Percentiles rank a stretch among this genome's conserved stretches.
Evolutionary conservation across 2,329 filamentous ascomycete species (phyloP).

Genomic region (Colletotrichum horii): DNA sequence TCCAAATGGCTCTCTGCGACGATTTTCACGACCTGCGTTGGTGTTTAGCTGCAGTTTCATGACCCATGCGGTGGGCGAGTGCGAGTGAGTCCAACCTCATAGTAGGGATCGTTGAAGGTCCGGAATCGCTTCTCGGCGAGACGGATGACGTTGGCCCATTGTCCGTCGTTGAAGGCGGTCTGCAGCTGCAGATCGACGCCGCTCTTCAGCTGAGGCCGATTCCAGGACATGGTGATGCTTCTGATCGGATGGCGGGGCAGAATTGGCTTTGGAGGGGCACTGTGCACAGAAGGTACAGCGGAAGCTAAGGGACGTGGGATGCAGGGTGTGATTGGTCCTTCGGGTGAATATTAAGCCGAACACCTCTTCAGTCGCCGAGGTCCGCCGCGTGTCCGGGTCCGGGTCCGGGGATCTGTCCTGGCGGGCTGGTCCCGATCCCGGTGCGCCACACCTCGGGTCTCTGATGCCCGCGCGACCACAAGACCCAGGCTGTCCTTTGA

Average conservation of each 20-base stretch:
- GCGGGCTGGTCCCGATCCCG: background rate
- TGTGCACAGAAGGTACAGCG: slow-evolving; percentile 9
- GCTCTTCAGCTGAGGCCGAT: slow-evolving; percentile 47
- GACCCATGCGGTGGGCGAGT: background rate
- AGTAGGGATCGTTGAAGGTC: slow-evolving; percentile 59
- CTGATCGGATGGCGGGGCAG: slow-evolving; percentile 28
- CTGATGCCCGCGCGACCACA: background rate
- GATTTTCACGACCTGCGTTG: slow-evolving; percentile 47
- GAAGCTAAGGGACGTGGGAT: background rate
- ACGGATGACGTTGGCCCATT: slow-evolving; percentile 56
- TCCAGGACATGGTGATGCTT: slow-evolving; percentile 23
- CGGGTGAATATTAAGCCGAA: background rate
- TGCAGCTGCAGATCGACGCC: slow-evolving; percentile 61
- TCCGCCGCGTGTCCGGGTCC: background rate
- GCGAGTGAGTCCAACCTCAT: slow-evolving; percentile 47
- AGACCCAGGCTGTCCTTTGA: background rate
- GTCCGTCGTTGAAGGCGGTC: slow-evolving; percentile 58
- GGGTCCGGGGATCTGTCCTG: background rate
- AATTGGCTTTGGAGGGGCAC: slow-evolving; percentile 21
- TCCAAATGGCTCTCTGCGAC: slow-evolving; percentile 59
- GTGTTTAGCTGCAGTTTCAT: background rate
- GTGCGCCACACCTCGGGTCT: background rate
- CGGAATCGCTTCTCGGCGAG: slow-evolving; percentile 58
- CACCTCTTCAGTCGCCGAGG: background rate
- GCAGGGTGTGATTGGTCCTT: background rate